These are phyloP conservation scores for Mycosarcoma maydis DNA, from an alignment of 1,284 basidiomycete genomes.

Conservation along the genomic window DNA sequence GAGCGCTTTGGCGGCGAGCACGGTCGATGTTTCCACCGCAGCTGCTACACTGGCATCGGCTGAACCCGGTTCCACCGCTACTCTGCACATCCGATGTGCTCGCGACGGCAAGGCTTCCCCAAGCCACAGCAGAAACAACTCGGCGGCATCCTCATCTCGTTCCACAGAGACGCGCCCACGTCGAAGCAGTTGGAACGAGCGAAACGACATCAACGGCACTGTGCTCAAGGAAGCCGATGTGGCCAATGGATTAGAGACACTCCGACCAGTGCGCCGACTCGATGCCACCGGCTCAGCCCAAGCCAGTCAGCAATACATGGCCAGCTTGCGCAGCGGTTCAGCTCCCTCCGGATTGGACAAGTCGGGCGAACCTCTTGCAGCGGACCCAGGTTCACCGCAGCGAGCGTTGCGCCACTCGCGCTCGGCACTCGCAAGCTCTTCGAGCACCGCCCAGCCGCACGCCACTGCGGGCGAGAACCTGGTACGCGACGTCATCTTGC, in stretches of 20 bases:
- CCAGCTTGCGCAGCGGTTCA: constrained; percentile 63
- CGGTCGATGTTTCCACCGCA: constrained; percentile 37
- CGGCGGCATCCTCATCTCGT: constrained; percentile 25
- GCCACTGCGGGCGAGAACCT: constrained; percentile 43
- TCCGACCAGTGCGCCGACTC: constrained; percentile 89
- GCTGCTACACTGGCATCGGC: constrained; percentile 41
- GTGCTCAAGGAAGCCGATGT: constrained; percentile 81
- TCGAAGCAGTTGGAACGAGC: constrained; percentile 69
- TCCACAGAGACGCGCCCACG: constrained; percentile 23
- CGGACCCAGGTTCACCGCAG: constrained; percentile 6
- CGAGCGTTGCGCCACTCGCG: constrained; percentile 36
- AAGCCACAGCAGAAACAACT: constrained; percentile 31
- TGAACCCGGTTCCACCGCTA: constrained; percentile 34
- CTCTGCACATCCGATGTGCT: constrained; percentile 35
- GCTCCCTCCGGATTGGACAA: constrained; percentile 29
- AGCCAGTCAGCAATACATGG: constrained; percentile 82
- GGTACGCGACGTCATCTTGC: constrained; percentile 56
- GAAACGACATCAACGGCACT: constrained; percentile 77
- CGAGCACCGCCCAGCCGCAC: constrained; percentile 32
- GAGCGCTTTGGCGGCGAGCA: constrained; percentile 26
- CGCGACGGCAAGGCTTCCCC: constrained; percentile 46
- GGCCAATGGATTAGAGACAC: constrained; percentile 75
- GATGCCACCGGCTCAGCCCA: constrained; percentile 81
- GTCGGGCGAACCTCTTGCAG: background rate
- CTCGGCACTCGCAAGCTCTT: constrained; percentile 32